A percentile compares a stretch with the other conserved stretches of the same genome.
Evolutionary conservation across 2,329 filamentous ascomycete species (phyloP).

Genomic region (Alternaria brassicicola): DNA sequence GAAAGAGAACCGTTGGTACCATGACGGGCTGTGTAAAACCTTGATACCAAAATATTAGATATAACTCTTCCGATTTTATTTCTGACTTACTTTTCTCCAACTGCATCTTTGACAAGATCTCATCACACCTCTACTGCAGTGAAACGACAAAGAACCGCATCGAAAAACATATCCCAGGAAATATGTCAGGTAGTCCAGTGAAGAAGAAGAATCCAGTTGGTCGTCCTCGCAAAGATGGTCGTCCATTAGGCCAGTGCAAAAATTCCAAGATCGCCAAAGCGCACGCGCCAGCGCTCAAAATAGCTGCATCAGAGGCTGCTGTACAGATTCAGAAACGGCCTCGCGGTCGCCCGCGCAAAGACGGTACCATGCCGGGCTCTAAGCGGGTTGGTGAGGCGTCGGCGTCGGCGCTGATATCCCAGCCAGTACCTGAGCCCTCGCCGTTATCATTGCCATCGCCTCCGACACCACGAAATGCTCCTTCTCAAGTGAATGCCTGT

Average conservation of each 20-base stretch:
- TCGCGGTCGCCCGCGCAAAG: not conserved
- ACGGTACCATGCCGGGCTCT: not conserved
- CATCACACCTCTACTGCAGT: not conserved
- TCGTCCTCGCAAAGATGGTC: not conserved
- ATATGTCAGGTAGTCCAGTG: not conserved
- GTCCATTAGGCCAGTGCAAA: not conserved
- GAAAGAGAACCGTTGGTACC: not conserved
- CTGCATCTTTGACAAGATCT: not conserved
- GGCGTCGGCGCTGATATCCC: not conserved
- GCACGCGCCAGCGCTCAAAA: not conserved
- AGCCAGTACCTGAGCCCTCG: not conserved
- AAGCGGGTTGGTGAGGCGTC: not conserved
- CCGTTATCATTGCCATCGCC: not conserved
- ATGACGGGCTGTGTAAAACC: not conserved
- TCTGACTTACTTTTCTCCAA: not conserved
- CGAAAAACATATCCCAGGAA: not conserved
- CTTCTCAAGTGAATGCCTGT: fast-evolving
- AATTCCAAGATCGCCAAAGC: not conserved
- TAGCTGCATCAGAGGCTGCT: not conserved
- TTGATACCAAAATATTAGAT: not conserved
- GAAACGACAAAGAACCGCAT: not conserved
- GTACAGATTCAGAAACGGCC: not conserved
- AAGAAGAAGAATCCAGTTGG: not conserved
- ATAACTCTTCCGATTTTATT: not conserved
- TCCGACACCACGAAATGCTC: not conserved